Evolutionary conservation across 441 rosid species (phyloP).

Genomic region (Brassica balearica): DNA sequence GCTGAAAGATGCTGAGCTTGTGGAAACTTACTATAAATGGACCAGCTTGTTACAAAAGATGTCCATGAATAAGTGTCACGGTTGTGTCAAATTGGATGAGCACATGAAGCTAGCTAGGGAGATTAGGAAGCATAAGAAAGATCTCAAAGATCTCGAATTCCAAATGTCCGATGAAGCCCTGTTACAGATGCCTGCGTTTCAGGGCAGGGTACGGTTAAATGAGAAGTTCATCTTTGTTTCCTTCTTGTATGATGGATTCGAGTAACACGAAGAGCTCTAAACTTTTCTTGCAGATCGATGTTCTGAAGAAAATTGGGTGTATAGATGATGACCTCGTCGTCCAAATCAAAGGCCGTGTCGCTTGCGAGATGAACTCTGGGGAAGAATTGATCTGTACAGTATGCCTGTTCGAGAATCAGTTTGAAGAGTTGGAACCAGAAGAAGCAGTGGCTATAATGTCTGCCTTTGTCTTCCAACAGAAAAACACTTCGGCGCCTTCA

Average conservation of each 20-base stretch:
- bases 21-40: slow-evolving; percentile 71
- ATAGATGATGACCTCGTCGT: slow-evolving; percentile 91
- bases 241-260: slow-evolving; percentile 1
- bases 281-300: slow-evolving; percentile 76
- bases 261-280: slow-evolving; percentile 31
- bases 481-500: slow-evolving; percentile 82
- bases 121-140: slow-evolving; percentile 67
- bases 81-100: slow-evolving; percentile 86
- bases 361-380: slow-evolving; percentile 99
- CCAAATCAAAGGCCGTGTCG: slow-evolving; percentile 97
- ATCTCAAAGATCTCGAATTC: slow-evolving; percentile 64
- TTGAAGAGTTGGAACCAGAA: slow-evolving; percentile 93
- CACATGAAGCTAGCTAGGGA: slow-evolving; percentile 79
- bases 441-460: slow-evolving; percentile 99
- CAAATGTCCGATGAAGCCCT: slow-evolving; percentile 95
- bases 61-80: slow-evolving; percentile 87
- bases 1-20: slow-evolving; percentile 71
- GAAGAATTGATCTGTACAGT: slow-evolving; percentile 96
- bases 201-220: slow-evolving; percentile 77
- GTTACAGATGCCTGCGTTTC: slow-evolving; percentile 96
- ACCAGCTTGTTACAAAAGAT: slow-evolving; percentile 68
- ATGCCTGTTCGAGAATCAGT: slow-evolving; percentile 93
- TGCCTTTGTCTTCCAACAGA: slow-evolving; percentile 97
- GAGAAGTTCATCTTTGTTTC: slow-evolving; percentile 23
- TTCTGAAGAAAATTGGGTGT: slow-evolving; percentile 87